Conservation (phyloP, 2,329 filamentous ascomycete species). For the Aspergillus sp. region DNA sequence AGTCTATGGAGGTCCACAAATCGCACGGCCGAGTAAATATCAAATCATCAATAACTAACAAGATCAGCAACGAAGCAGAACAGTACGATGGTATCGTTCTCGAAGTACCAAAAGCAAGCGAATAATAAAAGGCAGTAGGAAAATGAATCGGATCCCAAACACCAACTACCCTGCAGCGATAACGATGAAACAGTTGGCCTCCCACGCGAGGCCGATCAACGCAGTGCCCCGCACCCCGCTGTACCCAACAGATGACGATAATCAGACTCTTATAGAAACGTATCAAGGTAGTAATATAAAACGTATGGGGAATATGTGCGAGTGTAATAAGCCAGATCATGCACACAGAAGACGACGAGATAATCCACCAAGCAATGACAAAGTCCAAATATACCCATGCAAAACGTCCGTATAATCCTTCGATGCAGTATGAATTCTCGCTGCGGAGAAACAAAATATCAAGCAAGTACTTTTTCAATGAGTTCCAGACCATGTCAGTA, state of each 20-base stretch:
- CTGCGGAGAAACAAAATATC: not conserved
- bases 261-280: not conserved
- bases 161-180: not conserved
- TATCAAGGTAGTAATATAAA: not conserved
- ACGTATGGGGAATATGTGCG: conserved; percentile 3
- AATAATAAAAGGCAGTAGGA: not conserved
- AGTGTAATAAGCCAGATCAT: not conserved
- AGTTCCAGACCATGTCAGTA: not conserved
- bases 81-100: not conserved
- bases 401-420: not conserved
- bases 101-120: not conserved
- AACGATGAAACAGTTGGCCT: not conserved
- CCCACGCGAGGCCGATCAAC: not conserved
- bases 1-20: not conserved
- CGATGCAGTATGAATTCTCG: not conserved
- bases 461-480: conserved; percentile 3
- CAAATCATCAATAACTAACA: not conserved
- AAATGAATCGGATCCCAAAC: not conserved
- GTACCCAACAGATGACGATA: not conserved
- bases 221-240: not conserved
- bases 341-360: not conserved
- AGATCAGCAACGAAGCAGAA: not conserved
- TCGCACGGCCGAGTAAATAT: not conserved
- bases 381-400: too few species aligned
- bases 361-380: conserved; percentile 8